These are phyloP conservation scores for Brassica juncea DNA, from an alignment of 345 rosid genomes.

Conservation along the genomic window DNA sequence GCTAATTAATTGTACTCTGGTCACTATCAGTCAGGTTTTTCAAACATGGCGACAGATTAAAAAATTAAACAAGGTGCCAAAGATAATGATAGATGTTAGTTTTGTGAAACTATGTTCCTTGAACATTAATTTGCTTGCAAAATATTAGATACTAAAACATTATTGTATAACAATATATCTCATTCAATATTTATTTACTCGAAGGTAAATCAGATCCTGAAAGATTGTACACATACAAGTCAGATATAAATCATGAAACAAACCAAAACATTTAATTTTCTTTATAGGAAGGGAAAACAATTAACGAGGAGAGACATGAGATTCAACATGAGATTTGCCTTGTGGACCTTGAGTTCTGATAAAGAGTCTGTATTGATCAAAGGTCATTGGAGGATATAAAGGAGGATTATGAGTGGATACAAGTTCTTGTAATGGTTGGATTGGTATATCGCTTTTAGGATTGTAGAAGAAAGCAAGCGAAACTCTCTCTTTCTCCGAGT, in stretches of 20 bases:
- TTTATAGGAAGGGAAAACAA: not conserved
- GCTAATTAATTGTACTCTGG: not conserved
- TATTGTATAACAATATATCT: not conserved
- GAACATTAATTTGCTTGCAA: not conserved
- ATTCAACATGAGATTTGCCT: conserved; percentile 88
- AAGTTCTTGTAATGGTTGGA: conserved; percentile 65
- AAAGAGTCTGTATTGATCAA: conserved; percentile 77
- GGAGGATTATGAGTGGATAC: conserved; percentile 58
- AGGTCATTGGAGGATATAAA: conserved; percentile 72
- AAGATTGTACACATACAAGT: conserved; percentile 29
- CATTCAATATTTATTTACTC: not conserved
- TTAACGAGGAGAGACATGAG: conserved; percentile 48
- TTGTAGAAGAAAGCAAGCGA: conserved; percentile 95
- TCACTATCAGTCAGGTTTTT: conserved; percentile 20
- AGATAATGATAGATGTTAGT: conserved; percentile 1
- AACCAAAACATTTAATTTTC: not conserved
- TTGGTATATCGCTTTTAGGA: conserved; percentile 80
- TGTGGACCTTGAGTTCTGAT: conserved; percentile 73
- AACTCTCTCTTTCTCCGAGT: conserved; percentile 61
- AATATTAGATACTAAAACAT: not conserved
- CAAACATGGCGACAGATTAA: conserved; percentile 23
- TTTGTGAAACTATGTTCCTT: not conserved
- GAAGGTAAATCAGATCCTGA: not conserved
- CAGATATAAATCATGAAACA: conserved; percentile 20
- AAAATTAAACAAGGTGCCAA: conserved; percentile 8